phyloP scores from a whole-genome alignment of 2,329 filamentous ascomycete genomes.

The Gnomoniopsis smithogilvyi region DNA sequence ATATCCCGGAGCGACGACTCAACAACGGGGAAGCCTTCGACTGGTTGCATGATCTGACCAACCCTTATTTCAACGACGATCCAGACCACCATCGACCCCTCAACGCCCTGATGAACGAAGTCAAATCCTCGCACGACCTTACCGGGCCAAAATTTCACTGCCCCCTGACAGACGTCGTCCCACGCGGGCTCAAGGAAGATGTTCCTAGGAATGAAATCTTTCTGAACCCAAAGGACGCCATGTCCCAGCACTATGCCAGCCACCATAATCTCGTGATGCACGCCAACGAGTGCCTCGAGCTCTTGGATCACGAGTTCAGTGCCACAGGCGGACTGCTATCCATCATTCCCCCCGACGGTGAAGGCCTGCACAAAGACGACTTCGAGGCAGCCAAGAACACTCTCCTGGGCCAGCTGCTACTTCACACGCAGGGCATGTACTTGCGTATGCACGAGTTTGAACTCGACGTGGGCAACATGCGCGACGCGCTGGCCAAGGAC shows the following conservation, averaged over 20 bases:
- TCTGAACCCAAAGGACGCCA: not conserved
- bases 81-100: slow-evolving; percentile 44
- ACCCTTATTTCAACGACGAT: slow-evolving; percentile 47
- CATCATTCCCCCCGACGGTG: slow-evolving; percentile 44
- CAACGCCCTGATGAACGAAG: slow-evolving; percentile 42
- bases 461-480: slow-evolving; percentile 45
- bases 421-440: slow-evolving; percentile 51
- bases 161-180: slow-evolving; percentile 33
- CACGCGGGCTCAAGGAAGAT: slow-evolving; percentile 18
- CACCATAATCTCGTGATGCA: slow-evolving; percentile 52
- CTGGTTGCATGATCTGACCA: slow-evolving; percentile 50
- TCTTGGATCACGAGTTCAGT: slow-evolving; percentile 57
- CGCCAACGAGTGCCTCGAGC: slow-evolving; percentile 57
- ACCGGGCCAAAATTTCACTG: slow-evolving; percentile 42
- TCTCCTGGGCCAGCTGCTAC: slow-evolving; percentile 55
- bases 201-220: slow-evolving; percentile 16
- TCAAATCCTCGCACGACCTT: slow-evolving; percentile 39
- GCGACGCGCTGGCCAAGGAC: slow-evolving; percentile 48
- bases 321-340: slow-evolving; percentile 54
- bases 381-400: slow-evolving; percentile 44
- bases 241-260: slow-evolving; percentile 36
- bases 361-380: slow-evolving; percentile 30
- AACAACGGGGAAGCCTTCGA: slow-evolving; percentile 49
- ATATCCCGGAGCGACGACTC: slow-evolving; percentile 4
- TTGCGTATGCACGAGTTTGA: slow-evolving; percentile 57